A percentile compares a stretch with the other conserved stretches of the same genome.
These are phyloP conservation scores for Ramularia collo-cygni DNA, from an alignment of 2,329 filamentous ascomycete species.

Conservation along the genomic window DNA sequence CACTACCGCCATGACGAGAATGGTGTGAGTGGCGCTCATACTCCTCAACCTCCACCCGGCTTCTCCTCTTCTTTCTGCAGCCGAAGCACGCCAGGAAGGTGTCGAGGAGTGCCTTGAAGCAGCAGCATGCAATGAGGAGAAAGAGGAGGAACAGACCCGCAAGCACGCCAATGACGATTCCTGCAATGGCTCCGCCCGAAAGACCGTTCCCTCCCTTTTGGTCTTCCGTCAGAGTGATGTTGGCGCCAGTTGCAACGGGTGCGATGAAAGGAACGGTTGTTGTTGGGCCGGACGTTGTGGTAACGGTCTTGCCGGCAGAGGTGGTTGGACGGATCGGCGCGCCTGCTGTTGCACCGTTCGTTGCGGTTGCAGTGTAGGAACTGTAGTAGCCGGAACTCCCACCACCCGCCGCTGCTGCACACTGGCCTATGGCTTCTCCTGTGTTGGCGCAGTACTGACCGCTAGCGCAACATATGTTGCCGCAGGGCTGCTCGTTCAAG, in stretches of 20 bases:
- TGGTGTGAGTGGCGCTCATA: constrained; percentile 56
- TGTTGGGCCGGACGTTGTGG: constrained; percentile 40
- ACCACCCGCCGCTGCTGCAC: constrained; percentile 48
- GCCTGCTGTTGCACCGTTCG: constrained; percentile 46
- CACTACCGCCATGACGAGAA: constrained; percentile 36
- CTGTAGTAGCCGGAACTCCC: constrained; percentile 42
- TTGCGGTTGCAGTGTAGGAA: constrained; percentile 40
- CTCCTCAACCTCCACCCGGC: constrained; percentile 52
- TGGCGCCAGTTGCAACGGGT: constrained; percentile 48
- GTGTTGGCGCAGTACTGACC: constrained; percentile 57
- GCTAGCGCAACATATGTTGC: constrained; percentile 61
- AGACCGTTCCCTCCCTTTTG: constrained; percentile 37
- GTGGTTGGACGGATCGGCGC: constrained; percentile 46
- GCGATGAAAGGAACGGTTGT: constrained; percentile 45
- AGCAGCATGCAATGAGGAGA: constrained; percentile 69
- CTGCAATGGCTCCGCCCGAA: constrained; percentile 68
- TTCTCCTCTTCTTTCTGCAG: constrained; percentile 42
- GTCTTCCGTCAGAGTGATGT: constrained; percentile 34
- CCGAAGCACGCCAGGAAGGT: constrained; percentile 56
- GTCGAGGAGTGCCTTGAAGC: constrained; percentile 48
- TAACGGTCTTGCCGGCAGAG: constrained; percentile 49
- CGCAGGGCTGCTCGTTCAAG: constrained; percentile 53
- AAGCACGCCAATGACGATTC: constrained; percentile 70
- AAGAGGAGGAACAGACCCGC: constrained; percentile 60
- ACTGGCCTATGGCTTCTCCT: constrained; percentile 44